Evolutionary conservation across 495 filamentous ascomycete species (phyloP).

Genomic region (Achaetomiella virescens): DNA sequence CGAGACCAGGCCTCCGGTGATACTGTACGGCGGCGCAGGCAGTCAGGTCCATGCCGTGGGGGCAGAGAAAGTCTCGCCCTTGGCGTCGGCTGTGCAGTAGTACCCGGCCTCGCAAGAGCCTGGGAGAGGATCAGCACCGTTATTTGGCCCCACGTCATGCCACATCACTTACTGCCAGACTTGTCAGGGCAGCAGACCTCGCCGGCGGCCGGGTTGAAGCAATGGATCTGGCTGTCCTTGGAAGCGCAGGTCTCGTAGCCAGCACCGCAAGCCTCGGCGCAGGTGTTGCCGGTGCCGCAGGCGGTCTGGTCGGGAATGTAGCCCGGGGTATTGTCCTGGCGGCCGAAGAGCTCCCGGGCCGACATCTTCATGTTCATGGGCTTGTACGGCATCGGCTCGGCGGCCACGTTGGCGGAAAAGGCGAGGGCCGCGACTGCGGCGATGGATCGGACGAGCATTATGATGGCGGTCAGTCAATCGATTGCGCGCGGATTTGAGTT

Average conservation of each 20-base stretch:
- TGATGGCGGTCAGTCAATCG: conserved; percentile 12
- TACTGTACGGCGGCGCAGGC: conserved; percentile 38
- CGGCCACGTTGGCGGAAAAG: conserved; percentile 33
- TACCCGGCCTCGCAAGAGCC: conserved; percentile 44
- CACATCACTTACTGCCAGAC: conserved; percentile 37
- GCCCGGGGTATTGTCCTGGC: conserved; percentile 25
- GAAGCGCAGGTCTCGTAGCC: conserved; percentile 39
- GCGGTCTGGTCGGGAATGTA: conserved; percentile 39
- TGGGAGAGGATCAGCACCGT: conserved; percentile 13
- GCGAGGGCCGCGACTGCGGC: conserved; percentile 36
- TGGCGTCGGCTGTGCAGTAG: conserved; percentile 40
- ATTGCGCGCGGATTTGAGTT: not conserved
- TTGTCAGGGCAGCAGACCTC: conserved; percentile 42
- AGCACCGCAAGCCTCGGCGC: conserved; percentile 43
- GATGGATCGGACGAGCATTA: conserved; percentile 36
- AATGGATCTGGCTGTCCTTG: conserved; percentile 35
- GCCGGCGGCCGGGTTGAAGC: conserved; percentile 36
- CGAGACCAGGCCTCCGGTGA: conserved; percentile 35
- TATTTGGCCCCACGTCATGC: not conserved
- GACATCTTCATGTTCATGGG: conserved; percentile 35
- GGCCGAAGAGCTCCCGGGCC: conserved; percentile 35
- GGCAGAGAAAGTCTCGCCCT: conserved; percentile 42
- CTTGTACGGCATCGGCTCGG: conserved; percentile 40
- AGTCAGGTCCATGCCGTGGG: conserved; percentile 33
- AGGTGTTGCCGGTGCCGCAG: conserved; percentile 38